Evolutionary conservation across 352 stramenopile genomes (phyloP).

Genomic region (Globisporangium okanoganense): DNA sequence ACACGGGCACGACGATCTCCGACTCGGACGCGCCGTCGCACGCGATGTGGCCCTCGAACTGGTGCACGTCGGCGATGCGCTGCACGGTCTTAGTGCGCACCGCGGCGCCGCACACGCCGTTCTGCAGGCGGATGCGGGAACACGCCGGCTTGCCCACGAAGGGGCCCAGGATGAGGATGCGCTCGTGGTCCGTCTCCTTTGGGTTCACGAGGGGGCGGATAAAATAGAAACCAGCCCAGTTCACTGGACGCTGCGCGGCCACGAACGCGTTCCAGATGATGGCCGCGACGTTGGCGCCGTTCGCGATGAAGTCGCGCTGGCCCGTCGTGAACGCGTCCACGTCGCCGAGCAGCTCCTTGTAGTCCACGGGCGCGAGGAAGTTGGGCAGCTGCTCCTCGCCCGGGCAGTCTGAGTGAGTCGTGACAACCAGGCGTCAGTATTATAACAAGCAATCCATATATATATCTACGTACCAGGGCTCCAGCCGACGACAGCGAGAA

Average conservation of each 20-base stretch:
- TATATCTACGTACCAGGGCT: constrained; percentile 50
- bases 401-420: constrained; percentile 31
- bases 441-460: too few relatives aligned
- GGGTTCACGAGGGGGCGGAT: constrained; percentile 57
- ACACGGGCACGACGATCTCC: constrained; percentile 75
- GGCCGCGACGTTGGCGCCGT: constrained; percentile 73
- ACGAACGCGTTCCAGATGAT: constrained; percentile 83
- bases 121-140: constrained; percentile 73
- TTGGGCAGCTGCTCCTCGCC: constrained; percentile 43
- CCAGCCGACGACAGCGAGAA: constrained; percentile 56
- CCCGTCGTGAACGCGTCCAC: constrained; percentile 57
- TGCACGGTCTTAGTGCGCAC: constrained; percentile 64
- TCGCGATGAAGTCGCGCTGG: constrained; percentile 77
- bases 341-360: constrained; percentile 54
- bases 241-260: constrained; percentile 54
- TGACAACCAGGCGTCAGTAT: neutral
- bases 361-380: constrained; percentile 60
- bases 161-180: constrained; percentile 69
- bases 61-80: constrained; percentile 70
- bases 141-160: constrained; percentile 84
- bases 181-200: constrained; percentile 44
- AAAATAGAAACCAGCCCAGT: constrained; percentile 85
- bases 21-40: constrained; percentile 78
- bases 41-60: constrained; percentile 78
- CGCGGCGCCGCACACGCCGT: constrained; percentile 65